Evolutionary conservation across 768 basidiomycete genomes (phyloP), one percentile per base, ranked within the genome.

Genomic region (Mycena albidolilacea): DNA sequence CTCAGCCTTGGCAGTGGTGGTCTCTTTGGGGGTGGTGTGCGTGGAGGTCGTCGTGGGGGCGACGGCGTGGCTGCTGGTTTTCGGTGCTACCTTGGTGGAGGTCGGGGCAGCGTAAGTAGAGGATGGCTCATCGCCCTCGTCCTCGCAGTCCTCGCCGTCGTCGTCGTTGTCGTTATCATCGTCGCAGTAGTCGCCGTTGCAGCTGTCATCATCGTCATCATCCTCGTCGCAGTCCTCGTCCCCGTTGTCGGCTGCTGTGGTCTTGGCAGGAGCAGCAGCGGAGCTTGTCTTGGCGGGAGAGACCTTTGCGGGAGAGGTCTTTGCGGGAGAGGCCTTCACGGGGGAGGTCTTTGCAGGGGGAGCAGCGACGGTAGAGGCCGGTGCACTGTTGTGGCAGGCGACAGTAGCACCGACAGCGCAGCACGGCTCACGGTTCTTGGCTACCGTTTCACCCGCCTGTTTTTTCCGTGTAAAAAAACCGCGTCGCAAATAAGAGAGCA

Each of bases 361-460:
- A 41, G 46, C 52, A 8, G 52, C 63, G 48, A 2, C 37, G 61
- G 71, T 39, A 57, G 65, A 43, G 41, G 41, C 41, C 38, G 23
- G 3, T 21, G 38, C 9, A 14, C 62, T 15, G 11, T 58, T 64
- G 9, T 60, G 74, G 64, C 70, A 72, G 9, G 19, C 10, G 38
- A 81, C 78, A 30, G 81, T 72, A 21, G 79, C 66, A 12, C 84
- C 79, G 17, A 89, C 88, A 76, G 79, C 85, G 80, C 93, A 94
- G 77, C 89, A 81, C 19, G 88, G 74, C 38, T 87, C 86, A 70
- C 88, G 89, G 73, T 81, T 80, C 5, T 78, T 80, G 46, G 77
- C 78, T 52, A 91, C 86, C 64, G 82, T 88, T 83, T 92, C 85
- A 62, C 78, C 87, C 12, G 85, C 85, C 90, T 91, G 50, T 46